Percentiles rank a stretch among this genome's conserved stretches.
Evolutionary conservation across 345 rosid species (phyloP).

Genomic region (Toxicodendron radicans): DNA sequence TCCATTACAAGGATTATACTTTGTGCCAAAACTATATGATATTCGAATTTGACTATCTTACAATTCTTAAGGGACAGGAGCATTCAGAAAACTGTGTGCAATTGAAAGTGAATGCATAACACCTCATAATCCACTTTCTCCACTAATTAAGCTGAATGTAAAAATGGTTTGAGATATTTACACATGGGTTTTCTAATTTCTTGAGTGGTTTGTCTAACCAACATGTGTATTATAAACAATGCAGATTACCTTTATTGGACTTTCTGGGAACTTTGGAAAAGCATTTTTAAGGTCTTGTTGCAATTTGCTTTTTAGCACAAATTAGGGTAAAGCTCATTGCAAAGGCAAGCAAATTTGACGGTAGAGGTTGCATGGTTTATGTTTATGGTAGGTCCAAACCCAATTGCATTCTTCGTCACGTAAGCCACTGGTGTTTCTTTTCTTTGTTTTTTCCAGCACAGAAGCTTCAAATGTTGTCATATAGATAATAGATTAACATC

Average conservation of each 20-base stretch:
- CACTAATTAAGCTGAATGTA: slow-evolving; percentile 8
- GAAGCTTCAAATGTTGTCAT: not conserved
- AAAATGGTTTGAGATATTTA: slow-evolving; percentile 15
- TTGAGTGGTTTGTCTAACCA: slow-evolving; percentile 20
- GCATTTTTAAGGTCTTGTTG: not conserved
- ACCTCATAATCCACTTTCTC: slow-evolving; percentile 28
- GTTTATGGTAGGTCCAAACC: not conserved
- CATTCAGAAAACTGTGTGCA: not conserved
- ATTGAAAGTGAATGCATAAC: slow-evolving; percentile 16
- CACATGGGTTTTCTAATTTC: not conserved
- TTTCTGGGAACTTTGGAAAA: slow-evolving; percentile 1
- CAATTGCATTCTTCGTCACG: not conserved
- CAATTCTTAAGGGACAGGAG: not conserved
- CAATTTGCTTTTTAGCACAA: not conserved
- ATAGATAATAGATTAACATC: not conserved
- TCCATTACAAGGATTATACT: not conserved
- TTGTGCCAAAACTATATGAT: not conserved
- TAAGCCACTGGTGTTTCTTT: not conserved
- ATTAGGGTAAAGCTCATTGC: not conserved
- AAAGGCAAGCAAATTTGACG: slow-evolving; percentile 8
- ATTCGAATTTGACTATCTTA: not conserved
- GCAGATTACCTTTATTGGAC: not conserved
- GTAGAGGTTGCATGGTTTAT: not conserved
- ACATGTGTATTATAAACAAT: slow-evolving; percentile 8
- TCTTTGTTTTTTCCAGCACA: not conserved